Base-by-base conservation (phyloP, 2,329 filamentous ascomycete species). In the Periglandula ipomoeae region DNA sequence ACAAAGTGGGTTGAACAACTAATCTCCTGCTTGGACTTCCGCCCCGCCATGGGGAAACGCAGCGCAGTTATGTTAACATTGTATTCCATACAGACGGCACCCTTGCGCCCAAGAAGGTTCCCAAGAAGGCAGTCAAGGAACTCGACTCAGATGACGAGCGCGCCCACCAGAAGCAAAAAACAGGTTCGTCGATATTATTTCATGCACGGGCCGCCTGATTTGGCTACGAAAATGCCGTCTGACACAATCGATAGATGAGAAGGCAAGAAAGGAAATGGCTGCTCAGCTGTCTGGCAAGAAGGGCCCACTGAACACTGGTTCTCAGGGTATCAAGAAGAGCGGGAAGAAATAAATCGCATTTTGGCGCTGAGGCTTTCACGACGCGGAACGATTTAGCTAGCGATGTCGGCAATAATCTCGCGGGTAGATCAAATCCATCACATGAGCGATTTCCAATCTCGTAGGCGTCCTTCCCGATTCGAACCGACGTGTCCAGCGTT, bases 261-360 rank as follows among this genome's bases (percentile, higher is more conserved):
- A 90, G 76, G 87, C 85, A 41, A 85, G 82, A 70, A 91, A 94
- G 73, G 88, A 89, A 9, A 65, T 94, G 70, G 82, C 84, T n/a
- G 76, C 82, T 52, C 87, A 88, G 73, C 37, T 47, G 13, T 84
- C 87, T 41, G 84, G 85, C 61, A 87, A 87, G 68, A 95, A 94
- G 73, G 91, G 91, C 3, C 90, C 91, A 34, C 66, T 96, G 65
- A 90, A 89, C 72, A 85, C 82, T 27, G 89, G 89, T 30, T 69
- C 76, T 44, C 88, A 94, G 71, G 89, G 89, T 54, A 95, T 97
- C 75, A 96, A 96, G 84, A 96, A 95, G 81, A 93, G 87, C 53
- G 90, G 89, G 70, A 95, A 96, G 86, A 95, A 96, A 84, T 95
- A 78, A 17, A 42, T 37, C 49, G 38, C 23, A 41, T 37, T 20